phyloP scores from a whole-genome alignment of 768 basidiomycete genomes.

The Tubosaeta brunneosetosa region DNA sequence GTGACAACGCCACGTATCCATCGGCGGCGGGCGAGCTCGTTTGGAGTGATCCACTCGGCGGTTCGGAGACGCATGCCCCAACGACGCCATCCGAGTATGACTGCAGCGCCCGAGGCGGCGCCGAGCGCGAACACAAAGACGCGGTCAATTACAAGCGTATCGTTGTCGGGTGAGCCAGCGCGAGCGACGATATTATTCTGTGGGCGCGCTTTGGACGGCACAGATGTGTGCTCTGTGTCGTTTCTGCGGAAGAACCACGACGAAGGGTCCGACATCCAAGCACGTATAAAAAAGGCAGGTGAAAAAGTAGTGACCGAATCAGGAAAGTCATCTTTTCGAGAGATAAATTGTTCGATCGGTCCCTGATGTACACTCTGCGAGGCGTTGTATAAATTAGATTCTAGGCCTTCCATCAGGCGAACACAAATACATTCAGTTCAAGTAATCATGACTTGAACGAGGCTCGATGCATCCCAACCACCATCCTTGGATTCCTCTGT shows the following conservation, averaged over 20 bases:
- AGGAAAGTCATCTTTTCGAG: no score
- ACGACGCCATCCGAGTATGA: slow-evolving; percentile 38
- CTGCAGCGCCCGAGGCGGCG: slow-evolving; percentile 6
- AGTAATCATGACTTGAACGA: slow-evolving; percentile 71
- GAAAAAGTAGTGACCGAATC: no score
- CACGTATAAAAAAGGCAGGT: no score
- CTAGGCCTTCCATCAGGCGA: no score
- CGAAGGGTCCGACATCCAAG: background rate
- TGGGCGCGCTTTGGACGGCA: background rate
- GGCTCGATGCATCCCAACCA: slow-evolving; percentile 15
- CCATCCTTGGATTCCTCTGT: slow-evolving; percentile 1
- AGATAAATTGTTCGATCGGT: no score
- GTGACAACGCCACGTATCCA: slow-evolving; percentile 83
- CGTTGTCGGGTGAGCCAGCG: background rate
- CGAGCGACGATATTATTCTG: background rate
- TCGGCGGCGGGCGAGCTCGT: slow-evolving; percentile 48
- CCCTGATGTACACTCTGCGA: no score
- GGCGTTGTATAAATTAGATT: no score
- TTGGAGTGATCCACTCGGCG: slow-evolving; percentile 66
- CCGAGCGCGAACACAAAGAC: slow-evolving; percentile 16
- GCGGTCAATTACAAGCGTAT: background rate
- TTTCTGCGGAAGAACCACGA: slow-evolving; percentile 10
- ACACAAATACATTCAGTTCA: no score
- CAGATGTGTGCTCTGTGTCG: background rate
- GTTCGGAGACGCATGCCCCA: slow-evolving; percentile 58